Evolutionary conservation across 2,329 filamentous ascomycete genomes (phyloP).

Genomic region (Colletotrichum liriopes): DNA sequence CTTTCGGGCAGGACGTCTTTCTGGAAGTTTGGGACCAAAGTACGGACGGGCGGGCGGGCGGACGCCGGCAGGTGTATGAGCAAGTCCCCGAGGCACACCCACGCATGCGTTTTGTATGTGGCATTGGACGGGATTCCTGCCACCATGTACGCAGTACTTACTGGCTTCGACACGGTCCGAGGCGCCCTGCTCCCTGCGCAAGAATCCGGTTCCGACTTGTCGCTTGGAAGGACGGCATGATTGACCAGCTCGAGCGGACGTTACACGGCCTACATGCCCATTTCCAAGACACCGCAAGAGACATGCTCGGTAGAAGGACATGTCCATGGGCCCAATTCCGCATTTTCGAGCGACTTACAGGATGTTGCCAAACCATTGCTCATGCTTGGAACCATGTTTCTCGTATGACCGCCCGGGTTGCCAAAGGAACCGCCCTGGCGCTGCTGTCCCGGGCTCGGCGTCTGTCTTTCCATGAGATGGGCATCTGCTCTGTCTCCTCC

Average conservation of each 20-base stretch:
- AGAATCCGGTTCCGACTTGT: not conserved
- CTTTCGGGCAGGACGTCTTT: not conserved
- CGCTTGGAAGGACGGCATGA: not conserved
- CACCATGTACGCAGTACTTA: not conserved
- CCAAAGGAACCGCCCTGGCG: not conserved
- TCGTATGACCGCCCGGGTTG: not conserved
- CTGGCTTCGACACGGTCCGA: not conserved
- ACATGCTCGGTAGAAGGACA: not conserved
- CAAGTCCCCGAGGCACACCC: not conserved
- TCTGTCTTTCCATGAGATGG: not conserved
- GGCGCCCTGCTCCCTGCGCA: not conserved
- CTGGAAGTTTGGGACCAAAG: not conserved
- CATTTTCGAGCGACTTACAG: slow-evolving; percentile 8
- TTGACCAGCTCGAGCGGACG: not conserved
- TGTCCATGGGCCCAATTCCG: not conserved
- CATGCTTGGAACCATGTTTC: not conserved
- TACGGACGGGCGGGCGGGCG: not conserved
- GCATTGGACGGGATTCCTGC: not conserved
- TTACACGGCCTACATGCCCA: slow-evolving; percentile 7
- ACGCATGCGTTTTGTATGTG: not conserved
- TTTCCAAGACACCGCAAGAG: slow-evolving; percentile 11
- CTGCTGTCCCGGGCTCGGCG: not conserved
- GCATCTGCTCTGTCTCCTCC: not conserved
- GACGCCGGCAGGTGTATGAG: not conserved
- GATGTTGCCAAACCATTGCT: not conserved